Percentiles rank a stretch among this genome's conserved stretches.
These are phyloP conservation scores for Colletotrichum sp. DNA, from an alignment of 2,329 filamentous ascomycete genomes.

Conservation along the genomic window DNA sequence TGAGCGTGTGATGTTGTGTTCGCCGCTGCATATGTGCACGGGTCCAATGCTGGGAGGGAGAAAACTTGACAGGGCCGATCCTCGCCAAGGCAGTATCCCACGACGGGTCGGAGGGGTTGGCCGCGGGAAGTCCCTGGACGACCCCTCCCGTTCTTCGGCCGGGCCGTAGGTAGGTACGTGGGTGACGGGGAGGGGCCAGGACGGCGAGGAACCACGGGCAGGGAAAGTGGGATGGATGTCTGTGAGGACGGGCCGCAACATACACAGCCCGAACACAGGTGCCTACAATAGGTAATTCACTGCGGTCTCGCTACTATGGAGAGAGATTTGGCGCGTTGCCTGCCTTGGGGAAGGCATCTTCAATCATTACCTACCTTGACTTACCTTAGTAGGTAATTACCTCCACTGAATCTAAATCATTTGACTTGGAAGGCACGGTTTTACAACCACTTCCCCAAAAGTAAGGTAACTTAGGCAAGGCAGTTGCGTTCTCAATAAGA, in stretches of 20 bases:
- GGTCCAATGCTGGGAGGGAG: neutral
- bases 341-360: neutral
- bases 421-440: neutral
- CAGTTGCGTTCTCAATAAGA: neutral
- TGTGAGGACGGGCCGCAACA: neutral
- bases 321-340: neutral
- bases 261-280: neutral
- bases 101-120: slow-evolving; percentile 4
- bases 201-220: neutral
- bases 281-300: neutral
- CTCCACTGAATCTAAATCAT: neutral
- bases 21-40: neutral
- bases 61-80: neutral
- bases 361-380: neutral
- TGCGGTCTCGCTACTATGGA: neutral
- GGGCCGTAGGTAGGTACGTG: neutral
- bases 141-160: slow-evolving; percentile 7
- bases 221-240: neutral
- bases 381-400: neutral
- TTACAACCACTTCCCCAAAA: neutral
- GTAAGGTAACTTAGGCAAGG: neutral
- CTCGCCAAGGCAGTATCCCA: slow-evolving; percentile 1
- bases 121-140: slow-evolving; percentile 3
- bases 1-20: neutral
- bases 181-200: neutral